Percentiles rank a stretch among this genome's conserved stretches.
Evolutionary conservation across 2,329 filamentous ascomycete genomes (phyloP).

Genomic region (Pseudofabraea citricarpa): DNA sequence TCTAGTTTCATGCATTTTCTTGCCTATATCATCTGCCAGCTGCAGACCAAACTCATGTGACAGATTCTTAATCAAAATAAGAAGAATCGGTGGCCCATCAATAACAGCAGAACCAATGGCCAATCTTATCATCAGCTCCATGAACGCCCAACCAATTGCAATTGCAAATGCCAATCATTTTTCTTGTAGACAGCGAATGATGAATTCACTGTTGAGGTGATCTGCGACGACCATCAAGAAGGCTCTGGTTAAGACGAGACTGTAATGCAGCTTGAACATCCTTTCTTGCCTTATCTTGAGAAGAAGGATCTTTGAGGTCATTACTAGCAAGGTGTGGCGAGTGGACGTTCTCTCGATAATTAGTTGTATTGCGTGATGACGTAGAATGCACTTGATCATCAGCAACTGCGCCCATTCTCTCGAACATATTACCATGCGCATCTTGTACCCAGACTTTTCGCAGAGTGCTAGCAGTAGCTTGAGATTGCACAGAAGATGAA

Average conservation of each 20-base stretch:
- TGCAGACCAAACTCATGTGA: too few relatives aligned
- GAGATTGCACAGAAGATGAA: too few relatives aligned
- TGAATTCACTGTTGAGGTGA: too few relatives aligned
- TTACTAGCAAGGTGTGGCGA: too few relatives aligned
- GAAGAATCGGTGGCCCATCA: too few relatives aligned
- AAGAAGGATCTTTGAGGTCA: neutral
- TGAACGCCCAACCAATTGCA: neutral
- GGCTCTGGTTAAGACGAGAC: neutral
- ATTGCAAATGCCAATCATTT: neutral
- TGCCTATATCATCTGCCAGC: neutral
- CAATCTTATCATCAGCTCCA: too few relatives aligned
- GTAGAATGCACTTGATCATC: neutral
- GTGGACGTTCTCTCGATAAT: neutral
- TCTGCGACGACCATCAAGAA: neutral
- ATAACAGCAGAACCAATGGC: too few relatives aligned
- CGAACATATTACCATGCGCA: neutral
- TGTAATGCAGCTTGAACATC: neutral
- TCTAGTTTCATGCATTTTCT: neutral
- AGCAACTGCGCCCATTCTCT: neutral
- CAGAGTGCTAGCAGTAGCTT: too few relatives aligned
- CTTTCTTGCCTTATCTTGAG: too few relatives aligned
- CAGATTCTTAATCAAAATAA: too few relatives aligned
- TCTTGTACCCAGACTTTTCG: neutral
- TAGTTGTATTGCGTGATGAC: neutral
- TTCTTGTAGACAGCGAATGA: too few relatives aligned